Conservation (phyloP, 352 stramenopile species). For the Thraustotheca clavata region DNA sequence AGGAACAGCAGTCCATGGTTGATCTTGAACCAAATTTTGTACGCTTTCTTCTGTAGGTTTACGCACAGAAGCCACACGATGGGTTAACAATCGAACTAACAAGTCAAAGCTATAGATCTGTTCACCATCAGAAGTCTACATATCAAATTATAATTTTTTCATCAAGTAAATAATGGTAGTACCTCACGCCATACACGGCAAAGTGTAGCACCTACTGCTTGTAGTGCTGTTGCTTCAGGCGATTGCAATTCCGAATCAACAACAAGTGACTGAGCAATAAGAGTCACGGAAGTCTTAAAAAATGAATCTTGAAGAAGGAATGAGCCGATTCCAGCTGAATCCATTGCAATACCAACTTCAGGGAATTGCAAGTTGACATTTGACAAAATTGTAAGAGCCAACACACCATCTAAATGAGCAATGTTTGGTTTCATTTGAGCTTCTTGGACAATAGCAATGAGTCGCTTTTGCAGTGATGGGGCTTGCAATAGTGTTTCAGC, state of each 20-base stretch:
- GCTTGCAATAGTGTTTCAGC: conserved; percentile 25
- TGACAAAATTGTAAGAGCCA: conserved; percentile 49
- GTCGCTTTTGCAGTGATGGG: conserved; percentile 28
- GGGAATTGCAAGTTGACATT: conserved; percentile 43
- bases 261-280: not conserved
- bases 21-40: not conserved
- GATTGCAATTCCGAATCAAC: conserved; percentile 25
- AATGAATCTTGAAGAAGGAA: conserved; percentile 19
- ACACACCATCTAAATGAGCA: conserved; percentile 60
- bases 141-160: not conserved
- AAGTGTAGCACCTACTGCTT: not conserved
- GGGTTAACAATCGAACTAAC: not conserved
- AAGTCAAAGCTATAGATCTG: not conserved
- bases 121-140: not conserved
- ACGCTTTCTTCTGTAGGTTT: not conserved
- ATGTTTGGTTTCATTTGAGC: conserved; percentile 73
- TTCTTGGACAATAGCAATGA: conserved; percentile 48
- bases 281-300: conserved; percentile 1
- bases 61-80: not conserved
- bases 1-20: not conserved
- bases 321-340: conserved; percentile 23
- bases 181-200: not conserved
- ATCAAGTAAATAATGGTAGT: not conserved
- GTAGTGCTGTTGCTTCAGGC: conserved; percentile 37
- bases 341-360: conserved; percentile 35